Base-by-base conservation (phyloP, 371 early-diverging fungal genomes). In the Thermomucor indicae-seudaticae region DNA sequence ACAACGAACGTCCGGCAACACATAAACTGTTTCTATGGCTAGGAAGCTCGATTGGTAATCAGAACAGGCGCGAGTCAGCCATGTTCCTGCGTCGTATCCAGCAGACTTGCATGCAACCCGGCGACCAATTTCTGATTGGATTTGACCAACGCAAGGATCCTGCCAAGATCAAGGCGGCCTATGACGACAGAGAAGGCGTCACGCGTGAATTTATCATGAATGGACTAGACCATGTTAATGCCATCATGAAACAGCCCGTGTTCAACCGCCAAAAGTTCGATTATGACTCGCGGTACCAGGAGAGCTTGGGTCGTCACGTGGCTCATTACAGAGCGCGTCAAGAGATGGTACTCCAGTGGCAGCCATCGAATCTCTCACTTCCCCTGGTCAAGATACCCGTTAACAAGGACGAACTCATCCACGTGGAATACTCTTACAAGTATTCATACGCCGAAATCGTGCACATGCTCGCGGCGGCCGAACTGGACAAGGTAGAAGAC, bases 21-120 rank as follows among this genome's bases (percentile, higher is more conserved):
- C 83, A 75, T 34, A 90, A 89, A 64, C 72, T 80, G 4, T 66
- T 92, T 12, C 65, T 93, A 28, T 95, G 94, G 94, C 76, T 95
- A 30, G 96, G 96, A 0, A 89, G 90, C 11, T 91, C 92, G 0
- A 85, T 95, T 40, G 94, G 96, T 11, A 94, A 93, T 61, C 63
- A 79, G 42, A 75, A 61, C 17, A 73, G 87, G 5, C 50, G 67
- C 3, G 75, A 83, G 40, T 64, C 66, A 20, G 84, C 81, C 2
- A 67, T 89, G 62, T 75, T 75, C 49, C 51, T 75, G 7, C 53
- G 51, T 22, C 49, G 58, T 7, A 29, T 75, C n/a, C 72, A 71
- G 29, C 50, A 62, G 32, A 65, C 58, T 38, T 75, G 75, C 52
- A 51, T 72, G 52, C 65, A 78, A n/a, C 68, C 78, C 6, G 90